Evolutionary conservation across 345 rosid genomes (phyloP), one percentile per base, ranked within the genome.

Genomic region (Camelina laxa): DNA sequence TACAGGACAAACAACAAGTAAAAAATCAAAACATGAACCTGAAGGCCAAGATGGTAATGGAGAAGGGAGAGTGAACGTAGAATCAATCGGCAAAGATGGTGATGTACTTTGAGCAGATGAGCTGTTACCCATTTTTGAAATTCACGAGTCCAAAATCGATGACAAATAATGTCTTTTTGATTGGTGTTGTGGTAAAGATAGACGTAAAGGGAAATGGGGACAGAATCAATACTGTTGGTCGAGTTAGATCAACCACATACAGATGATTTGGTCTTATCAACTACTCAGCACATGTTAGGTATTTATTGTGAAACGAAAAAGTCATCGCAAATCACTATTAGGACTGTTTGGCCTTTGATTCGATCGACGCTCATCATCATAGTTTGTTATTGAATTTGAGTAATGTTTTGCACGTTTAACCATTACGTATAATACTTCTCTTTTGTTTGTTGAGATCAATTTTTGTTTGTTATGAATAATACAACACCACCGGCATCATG

Each of bases 1-100:
- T 49, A 69, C 45, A 76, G 75, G 21, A 54, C 4, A 16, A 62
- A 53, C 13, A 31, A 33, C 1, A 54, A 33, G 60, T 45, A 1
- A 35, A 33, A 35, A 5, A 67, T 15, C n/a, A 72, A 39, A 56
- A 30, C 51, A 31, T n/a, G 39, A 75, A 86, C 93, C 91, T 69
- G 81, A 71, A 48, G 90, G 85, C 88, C 85, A 88, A 44, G 78
- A 65, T n/a, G 89, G 91, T 50, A 87, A 36, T 0, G 91, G 82
- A 68, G 85, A 77, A 10, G 92, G 92, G 67, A 86, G 87, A 72
- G 76, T 81, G 76, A 87, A 89, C 20, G 82, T 17, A 24, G 85
- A 81, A 9, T 81, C 86, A 16, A 88, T 81, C 2, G 91, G 88
- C 9, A 76, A 62, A 62, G 80, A 69, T 53, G 80, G 59, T 22